These are phyloP conservation scores for Phytophthora podocarpi DNA, from an alignment of 352 stramenopile species.

Conservation along the genomic window DNA sequence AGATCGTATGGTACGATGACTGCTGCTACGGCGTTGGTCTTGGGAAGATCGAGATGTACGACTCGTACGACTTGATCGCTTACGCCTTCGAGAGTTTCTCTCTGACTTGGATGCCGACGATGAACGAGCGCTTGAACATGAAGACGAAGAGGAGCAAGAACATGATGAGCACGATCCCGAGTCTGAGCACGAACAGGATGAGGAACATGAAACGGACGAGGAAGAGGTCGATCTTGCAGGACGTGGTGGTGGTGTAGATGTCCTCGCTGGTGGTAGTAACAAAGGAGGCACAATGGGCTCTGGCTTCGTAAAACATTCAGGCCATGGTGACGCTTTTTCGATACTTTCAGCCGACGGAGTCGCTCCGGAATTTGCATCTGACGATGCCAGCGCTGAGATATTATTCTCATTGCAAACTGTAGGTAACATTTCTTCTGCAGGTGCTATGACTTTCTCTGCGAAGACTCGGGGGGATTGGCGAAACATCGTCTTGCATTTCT, in stretches of 20 bases:
- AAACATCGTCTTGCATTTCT: slow-evolving; percentile 46
- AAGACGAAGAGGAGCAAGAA: slow-evolving; percentile 27
- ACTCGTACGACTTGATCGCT: slow-evolving; percentile 5
- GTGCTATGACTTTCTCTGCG: slow-evolving; percentile 26
- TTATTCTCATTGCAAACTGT: background rate
- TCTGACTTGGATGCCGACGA: slow-evolving; percentile 20
- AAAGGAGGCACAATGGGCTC: slow-evolving; percentile 22
- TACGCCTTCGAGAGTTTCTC: background rate
- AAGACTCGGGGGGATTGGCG: slow-evolving; percentile 53
- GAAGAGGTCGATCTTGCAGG: slow-evolving; percentile 1
- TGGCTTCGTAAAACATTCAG: background rate
- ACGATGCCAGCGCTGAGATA: background rate
- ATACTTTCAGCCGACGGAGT: background rate
- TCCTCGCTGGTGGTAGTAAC: background rate
- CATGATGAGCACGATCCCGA: slow-evolving; percentile 24
- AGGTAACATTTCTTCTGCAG: background rate
- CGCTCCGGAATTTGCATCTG: background rate
- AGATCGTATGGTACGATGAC: slow-evolving; percentile 1
- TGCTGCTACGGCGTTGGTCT: background rate
- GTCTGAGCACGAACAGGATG: slow-evolving; percentile 18
- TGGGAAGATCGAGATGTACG: slow-evolving; percentile 14
- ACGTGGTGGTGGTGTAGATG: slow-evolving; percentile 3
- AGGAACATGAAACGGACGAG: slow-evolving; percentile 15
- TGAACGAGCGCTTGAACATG: slow-evolving; percentile 24
- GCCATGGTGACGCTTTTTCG: background rate